Conservation (phyloP, 1,284 basidiomycete genomes). For the Hemileia vastatrix region DNA sequence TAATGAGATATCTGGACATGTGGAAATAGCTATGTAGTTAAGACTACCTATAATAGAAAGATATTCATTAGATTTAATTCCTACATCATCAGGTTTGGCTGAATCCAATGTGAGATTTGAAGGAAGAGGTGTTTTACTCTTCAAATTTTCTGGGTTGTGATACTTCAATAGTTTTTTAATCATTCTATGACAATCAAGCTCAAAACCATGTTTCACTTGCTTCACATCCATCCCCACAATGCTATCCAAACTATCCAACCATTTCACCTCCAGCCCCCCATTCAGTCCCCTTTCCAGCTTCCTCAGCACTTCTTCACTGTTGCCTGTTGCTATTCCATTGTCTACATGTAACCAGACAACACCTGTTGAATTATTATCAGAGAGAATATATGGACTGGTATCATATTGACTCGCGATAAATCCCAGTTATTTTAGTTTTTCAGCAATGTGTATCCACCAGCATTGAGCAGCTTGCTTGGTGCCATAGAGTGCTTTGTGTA, state of each 20-base stretch:
- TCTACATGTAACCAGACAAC: conserved; percentile 10
- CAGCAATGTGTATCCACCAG: conserved; percentile 11
- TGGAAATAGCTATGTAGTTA: too few relatives aligned
- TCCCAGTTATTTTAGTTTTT: not conserved
- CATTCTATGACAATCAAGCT: not conserved
- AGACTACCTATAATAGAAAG: too few relatives aligned
- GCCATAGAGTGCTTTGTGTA: conserved; percentile 10
- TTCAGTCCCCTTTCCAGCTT: not conserved
- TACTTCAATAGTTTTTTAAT: too few relatives aligned
- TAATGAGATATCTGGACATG: too few relatives aligned
- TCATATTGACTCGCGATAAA: not conserved
- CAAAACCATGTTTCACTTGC: not conserved
- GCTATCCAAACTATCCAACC: not conserved
- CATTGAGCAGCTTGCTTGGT: conserved; percentile 8
- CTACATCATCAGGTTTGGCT: too few relatives aligned
- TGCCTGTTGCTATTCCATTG: not conserved
- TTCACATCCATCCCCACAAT: not conserved
- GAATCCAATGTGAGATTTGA: too few relatives aligned
- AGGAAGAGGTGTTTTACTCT: too few relatives aligned
- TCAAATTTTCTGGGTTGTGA: too few relatives aligned
- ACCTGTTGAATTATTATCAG: not conserved
- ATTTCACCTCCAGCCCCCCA: not conserved
- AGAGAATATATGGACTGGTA: not conserved
- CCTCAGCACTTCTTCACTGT: not conserved
- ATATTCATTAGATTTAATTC: too few relatives aligned